phyloP scores from a whole-genome alignment of 371 early-diverging fungal species.

The Mortierella sp. region DNA sequence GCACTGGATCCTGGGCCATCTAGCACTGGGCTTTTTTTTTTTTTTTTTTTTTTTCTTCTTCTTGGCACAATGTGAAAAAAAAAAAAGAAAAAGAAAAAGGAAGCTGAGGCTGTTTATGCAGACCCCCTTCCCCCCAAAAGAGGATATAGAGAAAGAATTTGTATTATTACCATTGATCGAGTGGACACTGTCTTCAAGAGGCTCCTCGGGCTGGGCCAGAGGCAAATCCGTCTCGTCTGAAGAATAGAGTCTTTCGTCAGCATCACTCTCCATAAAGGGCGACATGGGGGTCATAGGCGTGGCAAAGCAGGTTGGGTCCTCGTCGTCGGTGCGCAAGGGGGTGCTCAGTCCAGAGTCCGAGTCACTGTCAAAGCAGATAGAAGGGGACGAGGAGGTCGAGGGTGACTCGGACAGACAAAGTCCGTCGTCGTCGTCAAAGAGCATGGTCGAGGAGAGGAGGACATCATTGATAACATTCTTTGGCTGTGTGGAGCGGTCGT shows the following conservation, averaged over 20 bases:
- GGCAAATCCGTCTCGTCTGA: constrained; percentile 25
- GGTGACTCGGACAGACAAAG: constrained; percentile 43
- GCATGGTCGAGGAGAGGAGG: constrained; percentile 51
- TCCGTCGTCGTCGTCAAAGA: constrained; percentile 43
- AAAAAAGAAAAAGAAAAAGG: neutral
- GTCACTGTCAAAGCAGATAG: constrained; percentile 49
- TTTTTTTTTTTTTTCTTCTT: no score
- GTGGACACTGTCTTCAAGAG: constrained; percentile 15
- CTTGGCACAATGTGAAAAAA: neutral
- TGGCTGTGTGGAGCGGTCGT: constrained; percentile 40
- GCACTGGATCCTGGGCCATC: no score
- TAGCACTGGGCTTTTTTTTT: no score
- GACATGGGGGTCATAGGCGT: constrained; percentile 54
- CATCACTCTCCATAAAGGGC: constrained; percentile 48
- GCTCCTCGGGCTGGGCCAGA: constrained; percentile 23
- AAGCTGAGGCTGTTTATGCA: no score
- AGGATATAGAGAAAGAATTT: no score
- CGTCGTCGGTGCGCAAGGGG: constrained; percentile 38
- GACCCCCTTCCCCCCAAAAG: no score
- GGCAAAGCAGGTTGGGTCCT: constrained; percentile 37
- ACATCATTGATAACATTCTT: constrained; percentile 55
- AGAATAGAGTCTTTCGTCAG: constrained; percentile 42
- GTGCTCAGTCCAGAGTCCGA: constrained; percentile 52
- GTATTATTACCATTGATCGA: constrained; percentile 32
- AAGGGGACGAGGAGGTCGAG: constrained; percentile 29